These are phyloP conservation scores for Gossypium longicalyx DNA, from an alignment of 345 rosid species.

Conservation along the genomic window DNA sequence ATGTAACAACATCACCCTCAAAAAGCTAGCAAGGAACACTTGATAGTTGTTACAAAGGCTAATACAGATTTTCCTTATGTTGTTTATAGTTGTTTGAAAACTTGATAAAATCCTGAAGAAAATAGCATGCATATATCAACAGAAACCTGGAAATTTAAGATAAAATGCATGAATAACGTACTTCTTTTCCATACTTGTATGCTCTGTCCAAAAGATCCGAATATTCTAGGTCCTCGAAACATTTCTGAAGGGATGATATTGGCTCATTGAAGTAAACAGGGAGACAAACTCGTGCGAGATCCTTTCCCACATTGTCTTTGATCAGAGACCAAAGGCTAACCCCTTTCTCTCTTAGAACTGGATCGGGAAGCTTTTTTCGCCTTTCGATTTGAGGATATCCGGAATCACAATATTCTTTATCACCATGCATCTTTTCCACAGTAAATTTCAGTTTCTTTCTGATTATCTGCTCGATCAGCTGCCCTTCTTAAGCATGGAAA, in stretches of 20 bases:
- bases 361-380: conserved; percentile 82
- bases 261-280: conserved; percentile 98
- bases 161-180: conserved; percentile 30
- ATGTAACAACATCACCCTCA: background rate
- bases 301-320: conserved; percentile 97
- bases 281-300: conserved; percentile 91
- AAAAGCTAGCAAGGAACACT: background rate
- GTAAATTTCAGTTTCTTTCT: conserved; percentile 19
- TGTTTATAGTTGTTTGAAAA: background rate
- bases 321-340: conserved; percentile 99
- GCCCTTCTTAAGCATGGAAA: conserved; percentile 35
- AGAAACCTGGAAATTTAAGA: background rate
- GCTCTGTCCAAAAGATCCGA: conserved; percentile 88
- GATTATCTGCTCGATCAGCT: conserved; percentile 23
- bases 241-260: conserved; percentile 94
- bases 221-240: conserved; percentile 94
- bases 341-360: conserved; percentile 91
- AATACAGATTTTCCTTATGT: background rate
- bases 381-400: conserved; percentile 45
- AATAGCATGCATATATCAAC: background rate
- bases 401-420: conserved; percentile 26
- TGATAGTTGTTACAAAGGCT: background rate
- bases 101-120: background rate
- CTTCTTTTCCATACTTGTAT: conserved; percentile 75
- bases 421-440: conserved; percentile 39